Conservation (phyloP, 1,139 yeast genomes). For the Hanseniaspora sp. region DNA sequence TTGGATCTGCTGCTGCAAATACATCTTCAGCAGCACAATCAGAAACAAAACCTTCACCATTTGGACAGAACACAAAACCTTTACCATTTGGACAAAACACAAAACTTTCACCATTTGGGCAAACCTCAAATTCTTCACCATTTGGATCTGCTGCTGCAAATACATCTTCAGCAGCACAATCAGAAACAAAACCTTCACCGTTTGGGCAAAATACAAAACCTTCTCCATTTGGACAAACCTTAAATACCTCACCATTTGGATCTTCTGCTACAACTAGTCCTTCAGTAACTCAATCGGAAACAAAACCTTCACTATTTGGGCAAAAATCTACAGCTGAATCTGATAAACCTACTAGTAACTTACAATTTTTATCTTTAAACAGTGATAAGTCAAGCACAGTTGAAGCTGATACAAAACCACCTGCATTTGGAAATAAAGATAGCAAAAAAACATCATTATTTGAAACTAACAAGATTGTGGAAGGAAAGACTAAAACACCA, state of each 20-base stretch:
- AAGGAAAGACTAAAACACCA: no score
- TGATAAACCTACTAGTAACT: not conserved
- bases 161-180: no score
- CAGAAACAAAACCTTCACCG: not conserved
- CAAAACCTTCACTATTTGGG: slow-evolving; percentile 1
- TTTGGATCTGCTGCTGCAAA: no score
- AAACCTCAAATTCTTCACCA: not conserved
- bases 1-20: not conserved
- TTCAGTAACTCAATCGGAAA: not conserved
- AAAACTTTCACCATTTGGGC: not conserved
- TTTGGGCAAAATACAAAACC: not conserved
- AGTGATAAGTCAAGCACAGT: no score
- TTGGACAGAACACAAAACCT: not conserved
- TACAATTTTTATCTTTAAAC: no score
- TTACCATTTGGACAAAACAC: slow-evolving; percentile 1
- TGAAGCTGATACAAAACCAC: not conserved
- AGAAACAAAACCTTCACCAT: not conserved
- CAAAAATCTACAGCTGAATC: not conserved
- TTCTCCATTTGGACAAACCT: not conserved
- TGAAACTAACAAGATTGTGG: no score
- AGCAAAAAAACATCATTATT: no score
- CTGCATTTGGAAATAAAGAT: not conserved
- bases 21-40: not conserved
- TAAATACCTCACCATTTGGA: not conserved
- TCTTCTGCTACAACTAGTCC: not conserved